These are phyloP conservation scores for Syncephalastrum contaminatum DNA, from an alignment of 371 early-diverging fungal species.

Conservation along the genomic window DNA sequence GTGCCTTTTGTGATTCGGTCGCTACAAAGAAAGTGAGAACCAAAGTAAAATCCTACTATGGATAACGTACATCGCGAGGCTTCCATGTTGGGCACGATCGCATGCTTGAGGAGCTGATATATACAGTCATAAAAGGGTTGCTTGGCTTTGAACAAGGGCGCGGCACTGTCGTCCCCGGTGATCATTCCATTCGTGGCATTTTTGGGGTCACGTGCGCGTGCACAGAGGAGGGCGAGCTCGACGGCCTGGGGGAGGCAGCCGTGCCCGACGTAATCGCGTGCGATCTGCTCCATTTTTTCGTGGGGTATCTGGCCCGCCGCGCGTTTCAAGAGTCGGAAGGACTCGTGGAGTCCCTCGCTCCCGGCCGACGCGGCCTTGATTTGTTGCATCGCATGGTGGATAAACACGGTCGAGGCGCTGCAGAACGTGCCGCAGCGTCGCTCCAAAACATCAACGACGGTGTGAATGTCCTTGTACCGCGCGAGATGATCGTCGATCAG, in stretches of 20 bases:
- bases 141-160: slow-evolving; percentile 34
- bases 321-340: slow-evolving; percentile 51
- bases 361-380: slow-evolving; percentile 25
- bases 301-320: slow-evolving; percentile 29
- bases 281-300: slow-evolving; percentile 28
- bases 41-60: no score
- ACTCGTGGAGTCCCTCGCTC: slow-evolving; percentile 50
- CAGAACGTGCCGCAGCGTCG: slow-evolving; percentile 76
- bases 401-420: slow-evolving; percentile 62
- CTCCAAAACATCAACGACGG: slow-evolving; percentile 46
- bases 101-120: slow-evolving; percentile 34
- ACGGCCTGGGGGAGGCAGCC: slow-evolving; percentile 31
- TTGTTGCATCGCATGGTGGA: slow-evolving; percentile 54
- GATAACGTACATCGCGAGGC: no score
- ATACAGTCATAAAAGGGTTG: slow-evolving; percentile 58
- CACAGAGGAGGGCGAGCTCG: slow-evolving; percentile 66
- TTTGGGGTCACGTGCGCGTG: slow-evolving; percentile 32
- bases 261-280: slow-evolving; percentile 18
- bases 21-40: neutral
- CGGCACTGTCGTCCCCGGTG: no score
- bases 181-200: slow-evolving; percentile 1
- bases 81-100: slow-evolving; percentile 8
- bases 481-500: slow-evolving; percentile 48
- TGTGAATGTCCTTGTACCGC: slow-evolving; percentile 18
- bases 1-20: slow-evolving; percentile 12